Conservation (phyloP, 305 asterid genomes). For the Fraxinus sp. region DNA sequence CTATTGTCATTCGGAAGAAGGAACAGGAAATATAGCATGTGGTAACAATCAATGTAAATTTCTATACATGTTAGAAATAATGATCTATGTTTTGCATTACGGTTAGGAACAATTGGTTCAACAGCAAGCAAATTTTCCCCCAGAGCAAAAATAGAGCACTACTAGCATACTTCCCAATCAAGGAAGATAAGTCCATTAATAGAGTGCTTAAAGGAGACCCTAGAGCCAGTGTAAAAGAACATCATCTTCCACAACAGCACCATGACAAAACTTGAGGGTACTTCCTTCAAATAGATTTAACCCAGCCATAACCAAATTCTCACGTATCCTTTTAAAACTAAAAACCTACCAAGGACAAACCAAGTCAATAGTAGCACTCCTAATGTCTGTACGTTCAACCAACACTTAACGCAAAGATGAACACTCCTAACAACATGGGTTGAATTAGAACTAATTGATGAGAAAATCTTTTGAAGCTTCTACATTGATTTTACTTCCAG, state of each 20-base stretch:
- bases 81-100: not conserved
- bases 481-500: not conserved
- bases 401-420: not conserved
- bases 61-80: not conserved
- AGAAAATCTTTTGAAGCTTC: not conserved
- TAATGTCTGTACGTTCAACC: not conserved
- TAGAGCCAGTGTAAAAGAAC: not conserved
- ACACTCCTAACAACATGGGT: not conserved
- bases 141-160: not conserved
- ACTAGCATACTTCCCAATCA: not conserved
- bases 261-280: not conserved
- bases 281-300: not conserved
- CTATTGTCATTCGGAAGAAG: not conserved
- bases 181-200: not conserved
- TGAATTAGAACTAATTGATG: not conserved
- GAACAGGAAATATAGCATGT: not conserved
- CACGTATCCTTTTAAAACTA: not conserved
- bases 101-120: not conserved
- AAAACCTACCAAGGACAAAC: not conserved
- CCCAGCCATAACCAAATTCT: not conserved
- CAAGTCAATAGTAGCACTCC: not conserved
- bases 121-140: not conserved
- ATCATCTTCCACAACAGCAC: not conserved
- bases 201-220: not conserved
- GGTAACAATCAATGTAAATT: not conserved